These are phyloP conservation scores for Cyclotella cryptica DNA, from an alignment of 108 stramenopile species.

Conservation along the genomic window DNA sequence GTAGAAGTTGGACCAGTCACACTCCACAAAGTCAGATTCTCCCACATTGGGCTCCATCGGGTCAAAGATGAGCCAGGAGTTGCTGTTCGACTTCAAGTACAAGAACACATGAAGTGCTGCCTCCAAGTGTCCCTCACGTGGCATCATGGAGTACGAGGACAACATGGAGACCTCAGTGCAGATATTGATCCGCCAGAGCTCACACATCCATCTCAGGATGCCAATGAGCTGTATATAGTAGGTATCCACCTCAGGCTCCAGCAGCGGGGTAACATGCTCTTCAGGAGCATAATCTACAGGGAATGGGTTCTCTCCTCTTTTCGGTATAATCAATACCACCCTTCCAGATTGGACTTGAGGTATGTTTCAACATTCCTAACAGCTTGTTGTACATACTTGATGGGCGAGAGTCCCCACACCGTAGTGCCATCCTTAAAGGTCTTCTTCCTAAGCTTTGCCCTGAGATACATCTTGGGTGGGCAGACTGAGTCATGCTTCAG, in stretches of 20 bases:
- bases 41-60: conserved; percentile 21
- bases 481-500: conserved; percentile 30
- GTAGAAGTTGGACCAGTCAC: conserved; percentile 24
- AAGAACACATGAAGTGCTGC: conserved; percentile 44
- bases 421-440: conserved; percentile 21
- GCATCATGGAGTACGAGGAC: conserved; percentile 41
- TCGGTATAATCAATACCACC: not conserved
- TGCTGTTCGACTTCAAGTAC: conserved; percentile 27
- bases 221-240: conserved; percentile 40
- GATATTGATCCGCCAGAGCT: conserved; percentile 62
- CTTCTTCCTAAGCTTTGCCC: conserved; percentile 21
- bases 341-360: conserved; percentile 1
- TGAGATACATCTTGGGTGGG: conserved; percentile 44
- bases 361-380: conserved; percentile 20
- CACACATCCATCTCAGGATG: conserved; percentile 58
- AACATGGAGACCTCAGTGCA: conserved; percentile 50
- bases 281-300: conserved; percentile 18
- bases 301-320: conserved; percentile 33
- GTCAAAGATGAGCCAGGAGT: conserved; percentile 48
- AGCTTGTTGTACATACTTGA: conserved; percentile 26
- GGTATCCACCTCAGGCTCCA: conserved; percentile 8
- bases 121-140: conserved; percentile 57
- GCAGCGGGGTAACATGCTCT: not conserved
- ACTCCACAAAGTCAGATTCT: not conserved
- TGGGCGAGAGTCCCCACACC: conserved; percentile 23